A percentile compares a stretch with the other conserved stretches of the same genome.
phyloP scores from a whole-genome alignment of 2,329 filamentous ascomycete species.

The Talaromyces sp. region DNA sequence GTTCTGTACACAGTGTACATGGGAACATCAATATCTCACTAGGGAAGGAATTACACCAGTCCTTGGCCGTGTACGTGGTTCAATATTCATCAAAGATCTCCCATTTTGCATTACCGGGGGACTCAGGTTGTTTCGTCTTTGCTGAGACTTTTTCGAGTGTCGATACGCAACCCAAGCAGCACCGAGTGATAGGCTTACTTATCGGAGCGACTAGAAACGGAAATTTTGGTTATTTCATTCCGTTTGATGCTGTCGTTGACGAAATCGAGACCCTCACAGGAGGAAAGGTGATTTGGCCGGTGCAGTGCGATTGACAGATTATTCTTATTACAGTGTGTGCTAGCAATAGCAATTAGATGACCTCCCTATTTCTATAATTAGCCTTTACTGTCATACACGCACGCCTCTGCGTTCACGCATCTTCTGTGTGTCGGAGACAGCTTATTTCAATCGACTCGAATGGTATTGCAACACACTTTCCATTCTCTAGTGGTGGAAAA shows the following conservation, averaged over 20 bases:
- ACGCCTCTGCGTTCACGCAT: too few relatives aligned
- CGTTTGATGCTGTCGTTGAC: neutral
- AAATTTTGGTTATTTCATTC: conserved; percentile 2
- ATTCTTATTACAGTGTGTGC: neutral
- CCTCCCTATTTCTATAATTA: neutral
- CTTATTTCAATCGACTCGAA: too few relatives aligned
- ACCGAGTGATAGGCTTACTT: neutral
- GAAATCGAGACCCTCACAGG: conserved; percentile 4
- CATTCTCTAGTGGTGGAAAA: too few relatives aligned
- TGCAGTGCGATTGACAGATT: neutral
- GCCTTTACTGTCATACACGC: too few relatives aligned
- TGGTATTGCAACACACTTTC: too few relatives aligned
- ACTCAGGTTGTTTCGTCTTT: neutral
- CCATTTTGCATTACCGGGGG: neutral
- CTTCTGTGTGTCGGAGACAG: too few relatives aligned
- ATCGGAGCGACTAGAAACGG: neutral
- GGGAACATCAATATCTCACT: neutral
- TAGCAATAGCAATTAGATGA: neutral
- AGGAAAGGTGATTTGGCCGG: conserved; percentile 6
- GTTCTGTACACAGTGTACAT: neutral
- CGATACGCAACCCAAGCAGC: neutral
- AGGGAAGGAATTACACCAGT: neutral
- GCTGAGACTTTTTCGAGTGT: neutral
- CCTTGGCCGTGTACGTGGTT: neutral
- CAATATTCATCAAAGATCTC: neutral